Evolutionary conservation across 2,329 filamentous ascomycete species (phyloP), one percentile per base, ranked within the genome.

Genomic region (Chaetoscypha palmicola): DNA sequence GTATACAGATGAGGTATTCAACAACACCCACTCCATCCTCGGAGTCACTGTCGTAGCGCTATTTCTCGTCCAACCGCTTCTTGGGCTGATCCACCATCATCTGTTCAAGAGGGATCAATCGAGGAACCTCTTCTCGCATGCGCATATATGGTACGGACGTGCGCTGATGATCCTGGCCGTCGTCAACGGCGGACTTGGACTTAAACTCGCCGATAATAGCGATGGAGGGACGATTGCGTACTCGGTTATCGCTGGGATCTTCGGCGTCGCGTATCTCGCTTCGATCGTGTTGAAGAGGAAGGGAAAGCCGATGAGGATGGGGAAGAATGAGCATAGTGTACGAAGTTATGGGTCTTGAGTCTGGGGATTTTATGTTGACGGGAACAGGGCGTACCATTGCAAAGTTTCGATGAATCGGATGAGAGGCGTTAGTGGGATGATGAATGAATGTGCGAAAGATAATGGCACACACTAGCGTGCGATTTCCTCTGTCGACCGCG

Each of bases 111-210:
- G 68, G 56, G 59, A 71, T 42, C 62, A 68, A 41, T 34, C 55
- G 20, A 74, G 79, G 26, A 72, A 72, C 5, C 12, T 66, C 31
- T 57, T 80, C 48, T 78, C 75, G 50, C 63, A 80, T 51, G 57
- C 66, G 1, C 80, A 84, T 57, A 73, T 81, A 52, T 83, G 77
- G 76, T 79, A 72, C 54, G 80, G 80, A 10, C 71, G 79, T 14
- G 54, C 65, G 1, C 60, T 83, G 33, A 74, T 84, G 50, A 43
- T 74, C 14, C 58, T 82, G 2, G 79, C 76, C 20, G 67, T 82
- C 34, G 59, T 83, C 53, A 83, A 83, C 54, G 80, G 79, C 43
- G 80, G 79, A 0, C 61, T 83, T 3, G 80, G 80, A 3, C 63
- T 84, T 21, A 49, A 71, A 50, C 64, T 80, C 12, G 67, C 73